Evolutionary conservation across 768 basidiomycete genomes (phyloP).

Genomic region (Tremella mesenterica): DNA sequence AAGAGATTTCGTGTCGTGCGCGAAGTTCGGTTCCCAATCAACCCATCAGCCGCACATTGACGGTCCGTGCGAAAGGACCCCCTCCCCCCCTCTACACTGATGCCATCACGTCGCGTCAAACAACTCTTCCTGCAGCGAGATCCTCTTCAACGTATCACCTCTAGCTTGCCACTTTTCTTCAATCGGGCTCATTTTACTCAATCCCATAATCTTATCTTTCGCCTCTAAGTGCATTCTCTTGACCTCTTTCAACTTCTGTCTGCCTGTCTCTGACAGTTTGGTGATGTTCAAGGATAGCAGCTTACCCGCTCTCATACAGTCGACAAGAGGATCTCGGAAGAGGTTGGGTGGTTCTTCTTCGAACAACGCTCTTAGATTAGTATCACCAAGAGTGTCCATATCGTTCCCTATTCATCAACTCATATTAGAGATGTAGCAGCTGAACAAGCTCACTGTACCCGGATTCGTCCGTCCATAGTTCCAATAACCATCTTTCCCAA

Average conservation of each 20-base stretch:
- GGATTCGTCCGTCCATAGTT: not conserved
- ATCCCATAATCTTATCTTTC: too few species aligned
- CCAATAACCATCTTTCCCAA: slow-evolving; percentile 15
- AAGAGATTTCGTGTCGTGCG: too few species aligned
- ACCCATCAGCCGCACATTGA: too few species aligned
- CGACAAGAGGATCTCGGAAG: slow-evolving; percentile 30
- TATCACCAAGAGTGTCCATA: too few species aligned
- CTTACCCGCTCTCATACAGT: slow-evolving; percentile 4
- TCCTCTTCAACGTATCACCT: too few species aligned
- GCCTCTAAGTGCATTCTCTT: not conserved
- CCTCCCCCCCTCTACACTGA: too few species aligned
- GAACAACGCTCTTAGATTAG: slow-evolving; percentile 31
- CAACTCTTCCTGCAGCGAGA: too few species aligned
- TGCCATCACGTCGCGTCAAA: too few species aligned
- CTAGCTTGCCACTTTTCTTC: too few species aligned
- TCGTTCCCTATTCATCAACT: not conserved
- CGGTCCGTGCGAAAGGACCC: too few species aligned
- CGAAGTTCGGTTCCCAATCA: too few species aligned
- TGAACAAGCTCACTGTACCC: slow-evolving; percentile 14
- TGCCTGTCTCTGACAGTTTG: not conserved
- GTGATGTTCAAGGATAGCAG: not conserved
- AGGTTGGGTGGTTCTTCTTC: slow-evolving; percentile 40
- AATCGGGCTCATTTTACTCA: too few species aligned
- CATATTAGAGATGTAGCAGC: not conserved
- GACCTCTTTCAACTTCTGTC: not conserved